A percentile compares a stretch with the other conserved stretches of the same genome.
Evolutionary conservation across 169 alveolate species (phyloP).

Genomic region (Perkinsus chesapeaki): DNA sequence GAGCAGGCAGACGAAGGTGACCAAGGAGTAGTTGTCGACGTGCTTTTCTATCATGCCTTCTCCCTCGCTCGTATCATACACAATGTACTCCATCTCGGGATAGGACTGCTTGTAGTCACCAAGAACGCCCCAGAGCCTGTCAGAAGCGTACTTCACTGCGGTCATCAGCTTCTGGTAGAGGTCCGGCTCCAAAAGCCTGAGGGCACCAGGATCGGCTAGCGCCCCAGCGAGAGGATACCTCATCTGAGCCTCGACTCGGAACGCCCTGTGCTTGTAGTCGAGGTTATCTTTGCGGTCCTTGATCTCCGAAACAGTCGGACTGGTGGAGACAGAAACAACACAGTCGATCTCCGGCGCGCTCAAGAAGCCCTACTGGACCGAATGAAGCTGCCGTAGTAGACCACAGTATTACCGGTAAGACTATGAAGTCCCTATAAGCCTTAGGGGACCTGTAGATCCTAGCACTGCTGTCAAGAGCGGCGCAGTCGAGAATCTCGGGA

Average conservation of each 20-base stretch:
- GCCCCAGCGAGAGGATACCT: background rate
- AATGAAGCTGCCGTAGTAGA: background rate
- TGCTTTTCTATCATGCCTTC: slow-evolving; percentile 13
- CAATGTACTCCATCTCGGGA: slow-evolving; percentile 16
- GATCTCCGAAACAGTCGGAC: background rate
- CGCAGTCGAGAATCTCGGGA: background rate
- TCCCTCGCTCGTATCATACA: slow-evolving; percentile 4
- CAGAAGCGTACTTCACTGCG: background rate
- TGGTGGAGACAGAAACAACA: background rate
- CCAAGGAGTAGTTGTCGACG: slow-evolving; percentile 11
- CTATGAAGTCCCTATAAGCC: background rate
- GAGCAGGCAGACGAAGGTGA: background rate
- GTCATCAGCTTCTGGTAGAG: background rate
- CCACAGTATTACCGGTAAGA: background rate
- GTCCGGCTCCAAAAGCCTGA: background rate
- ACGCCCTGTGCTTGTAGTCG: slow-evolving; percentile 4
- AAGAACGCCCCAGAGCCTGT: background rate
- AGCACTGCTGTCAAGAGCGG: background rate
- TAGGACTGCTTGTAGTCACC: background rate
- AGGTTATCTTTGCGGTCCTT: slow-evolving; percentile 10
- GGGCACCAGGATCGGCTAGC: background rate
- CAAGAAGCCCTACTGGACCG: background rate
- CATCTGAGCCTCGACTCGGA: slow-evolving; percentile 4
- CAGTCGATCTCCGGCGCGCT: background rate
- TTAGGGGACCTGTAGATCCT: background rate